Percentiles rank a stretch among this genome's conserved stretches.
Conservation (phyloP, 495 filamentous ascomycete genomes). For the Schizothecium vesticola region DNA sequence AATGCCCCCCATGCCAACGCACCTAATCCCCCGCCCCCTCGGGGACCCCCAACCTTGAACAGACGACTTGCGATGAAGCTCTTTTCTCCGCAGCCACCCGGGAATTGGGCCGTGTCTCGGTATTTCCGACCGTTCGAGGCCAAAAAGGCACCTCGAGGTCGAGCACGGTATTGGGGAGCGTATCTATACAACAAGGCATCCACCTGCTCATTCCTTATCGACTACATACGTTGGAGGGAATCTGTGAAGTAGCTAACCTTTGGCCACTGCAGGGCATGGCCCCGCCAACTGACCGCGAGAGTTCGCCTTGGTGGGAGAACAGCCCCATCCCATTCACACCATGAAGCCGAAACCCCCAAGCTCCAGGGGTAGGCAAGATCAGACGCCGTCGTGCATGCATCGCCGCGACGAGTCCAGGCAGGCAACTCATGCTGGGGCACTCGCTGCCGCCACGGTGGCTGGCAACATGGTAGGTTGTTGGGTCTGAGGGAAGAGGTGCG, state of each 20-base stretch:
- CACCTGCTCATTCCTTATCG: not conserved
- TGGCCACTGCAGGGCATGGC: no score
- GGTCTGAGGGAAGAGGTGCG: not conserved
- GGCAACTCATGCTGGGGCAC: not conserved
- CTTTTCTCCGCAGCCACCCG: not conserved
- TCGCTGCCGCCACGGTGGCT: not conserved
- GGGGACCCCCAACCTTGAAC: not conserved
- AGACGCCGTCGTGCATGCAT: not conserved
- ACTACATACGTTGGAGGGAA: no score
- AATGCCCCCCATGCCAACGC: not conserved
- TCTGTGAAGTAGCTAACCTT: no score
- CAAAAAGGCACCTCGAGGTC: not conserved
- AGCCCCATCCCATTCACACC: not conserved
- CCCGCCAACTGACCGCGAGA: not conserved
- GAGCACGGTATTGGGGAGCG: not conserved
- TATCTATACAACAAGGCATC: not conserved
- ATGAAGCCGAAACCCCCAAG: not conserved
- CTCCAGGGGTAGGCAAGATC: not conserved
- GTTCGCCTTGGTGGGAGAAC: not conserved
- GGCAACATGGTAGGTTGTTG: not conserved
- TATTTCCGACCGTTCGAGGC: not conserved
- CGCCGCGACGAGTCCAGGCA: not conserved
- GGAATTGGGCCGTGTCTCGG: not conserved
- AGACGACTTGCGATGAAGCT: not conserved
- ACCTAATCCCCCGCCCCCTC: not conserved